Evolutionary conservation across 306 rosid species (phyloP).

Genomic region (Glycine latifolia): DNA sequence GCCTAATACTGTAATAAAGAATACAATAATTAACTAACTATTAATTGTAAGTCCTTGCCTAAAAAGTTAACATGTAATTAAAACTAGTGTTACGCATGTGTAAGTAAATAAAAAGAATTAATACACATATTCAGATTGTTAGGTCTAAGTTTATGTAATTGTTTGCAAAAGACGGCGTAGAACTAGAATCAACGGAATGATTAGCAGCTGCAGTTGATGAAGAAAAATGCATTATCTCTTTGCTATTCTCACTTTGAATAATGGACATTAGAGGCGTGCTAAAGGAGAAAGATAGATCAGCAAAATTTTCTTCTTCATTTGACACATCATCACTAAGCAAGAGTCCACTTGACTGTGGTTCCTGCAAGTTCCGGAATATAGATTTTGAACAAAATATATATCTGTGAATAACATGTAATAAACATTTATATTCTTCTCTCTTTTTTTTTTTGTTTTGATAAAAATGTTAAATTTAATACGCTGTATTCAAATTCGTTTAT

Average conservation of each 20-base stretch:
- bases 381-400: too few species aligned
- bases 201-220: conserved; percentile 26
- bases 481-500: too few species aligned
- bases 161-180: conserved; percentile 9
- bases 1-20: conserved; percentile 25
- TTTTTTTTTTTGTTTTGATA: background rate
- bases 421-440: too few species aligned
- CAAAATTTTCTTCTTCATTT: conserved; percentile 35
- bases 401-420: background rate
- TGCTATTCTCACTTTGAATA: conserved; percentile 38
- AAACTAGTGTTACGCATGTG: background rate
- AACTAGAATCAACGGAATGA: conserved; percentile 41
- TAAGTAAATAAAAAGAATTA: background rate
- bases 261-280: conserved; percentile 29
- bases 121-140: conserved; percentile 52
- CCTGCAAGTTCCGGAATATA: conserved; percentile 15
- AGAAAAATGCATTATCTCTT: conserved; percentile 36
- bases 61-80: background rate
- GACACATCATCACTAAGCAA: conserved; percentile 21
- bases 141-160: conserved; percentile 65
- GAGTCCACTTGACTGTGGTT: conserved; percentile 22
- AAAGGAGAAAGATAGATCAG: conserved; percentile 50
- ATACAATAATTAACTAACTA: conserved; percentile 6
- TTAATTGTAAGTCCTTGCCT: background rate
- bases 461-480: background rate